Base-by-base conservation (phyloP, 768 basidiomycete genomes). In the Rhizopogon vinicolor region DNA sequence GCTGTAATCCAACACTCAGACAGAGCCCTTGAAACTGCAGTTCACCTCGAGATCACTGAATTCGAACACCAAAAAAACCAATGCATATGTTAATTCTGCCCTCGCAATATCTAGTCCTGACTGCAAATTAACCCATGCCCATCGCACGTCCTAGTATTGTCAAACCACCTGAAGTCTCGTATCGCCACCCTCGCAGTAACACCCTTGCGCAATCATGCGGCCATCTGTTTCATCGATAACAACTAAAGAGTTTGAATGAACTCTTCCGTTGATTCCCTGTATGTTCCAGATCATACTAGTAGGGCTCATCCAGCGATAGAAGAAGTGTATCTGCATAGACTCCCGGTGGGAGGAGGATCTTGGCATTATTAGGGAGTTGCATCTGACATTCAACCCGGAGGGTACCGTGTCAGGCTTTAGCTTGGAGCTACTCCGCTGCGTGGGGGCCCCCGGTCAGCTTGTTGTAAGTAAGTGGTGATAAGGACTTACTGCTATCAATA, bases 171-270 rank as follows among this genome's bases (percentile, higher is more conserved):
- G 54, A 95, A 96, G 64, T 91, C 91, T 0, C 95, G 97, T 67
- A 81, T 96, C 62, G 85, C 92, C 19, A 81, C 95, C 60, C 84
- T 98, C 31, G 85, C 93, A 3, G 81, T 98, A 90, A 94, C 70
- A 93, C 91, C 13, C 86, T 99, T 48, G 89, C 97, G 42, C 90
- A 94, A 67, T 87, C 90, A 41, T 98, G 96, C 68, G 97, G 97
- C 69, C 98, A 99, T 72, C 87, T 96, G 0, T 89, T 99, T 55
- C 97, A 98, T 68, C 85, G 70, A 90, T 98, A 63, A 79, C 89
- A 16, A 98, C 96, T 41, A 98, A 99, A 67, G 97, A 98, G 65
- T 99, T 98, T 98, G 14, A 99, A 99, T 72, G 97, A 98, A 68
- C 87, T 99, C 68, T 86, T n/a, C n/a, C n/a, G 96, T 48, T 85